Percentiles rank a stretch among this genome's conserved stretches.
These are phyloP conservation scores for Mrakiaceae sp. DNA, from an alignment of 1,284 basidiomycete genomes.

Conservation along the genomic window DNA sequence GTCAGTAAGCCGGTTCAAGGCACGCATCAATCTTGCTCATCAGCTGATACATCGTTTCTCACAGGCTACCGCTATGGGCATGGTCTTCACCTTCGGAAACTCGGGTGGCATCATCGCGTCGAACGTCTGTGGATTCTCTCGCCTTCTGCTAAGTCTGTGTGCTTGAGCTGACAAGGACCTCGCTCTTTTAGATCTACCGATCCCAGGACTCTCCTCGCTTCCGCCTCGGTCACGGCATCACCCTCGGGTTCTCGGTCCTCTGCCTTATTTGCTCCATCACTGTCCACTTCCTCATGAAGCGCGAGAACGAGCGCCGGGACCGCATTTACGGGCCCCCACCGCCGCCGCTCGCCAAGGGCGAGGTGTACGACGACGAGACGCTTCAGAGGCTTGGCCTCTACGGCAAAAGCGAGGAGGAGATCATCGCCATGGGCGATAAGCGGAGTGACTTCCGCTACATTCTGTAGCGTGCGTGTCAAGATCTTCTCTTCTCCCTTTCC, in stretches of 20 bases:
- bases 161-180: not conserved
- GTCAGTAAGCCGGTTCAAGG: conserved; percentile 14
- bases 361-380: conserved; percentile 29
- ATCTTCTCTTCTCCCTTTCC: too few relatives aligned
- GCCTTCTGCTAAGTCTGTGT: not conserved
- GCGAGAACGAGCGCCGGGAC: conserved; percentile 35
- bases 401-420: conserved; percentile 33
- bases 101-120: conserved; percentile 33
- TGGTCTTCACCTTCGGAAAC: conserved; percentile 40
- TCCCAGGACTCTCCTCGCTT: conserved; percentile 28
- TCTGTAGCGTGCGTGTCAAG: conserved; percentile 15
- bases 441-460: conserved; percentile 26
- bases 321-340: conserved; percentile 29
- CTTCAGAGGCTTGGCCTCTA: conserved; percentile 33
- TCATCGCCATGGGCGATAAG: conserved; percentile 36
- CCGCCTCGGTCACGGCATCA: conserved; percentile 31
- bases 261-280: conserved; percentile 27
- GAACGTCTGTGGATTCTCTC: not conserved
- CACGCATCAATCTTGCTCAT: not conserved
- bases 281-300: conserved; percentile 28
- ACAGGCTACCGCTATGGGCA: conserved; percentile 37
- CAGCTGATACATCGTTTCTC: not conserved
- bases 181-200: conserved; percentile 34
- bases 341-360: conserved; percentile 7
- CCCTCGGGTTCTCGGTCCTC: conserved; percentile 31